These are phyloP conservation scores for Saccharomycopsis fermentans DNA, from an alignment of 805 yeast genomes.

Conservation along the genomic window DNA sequence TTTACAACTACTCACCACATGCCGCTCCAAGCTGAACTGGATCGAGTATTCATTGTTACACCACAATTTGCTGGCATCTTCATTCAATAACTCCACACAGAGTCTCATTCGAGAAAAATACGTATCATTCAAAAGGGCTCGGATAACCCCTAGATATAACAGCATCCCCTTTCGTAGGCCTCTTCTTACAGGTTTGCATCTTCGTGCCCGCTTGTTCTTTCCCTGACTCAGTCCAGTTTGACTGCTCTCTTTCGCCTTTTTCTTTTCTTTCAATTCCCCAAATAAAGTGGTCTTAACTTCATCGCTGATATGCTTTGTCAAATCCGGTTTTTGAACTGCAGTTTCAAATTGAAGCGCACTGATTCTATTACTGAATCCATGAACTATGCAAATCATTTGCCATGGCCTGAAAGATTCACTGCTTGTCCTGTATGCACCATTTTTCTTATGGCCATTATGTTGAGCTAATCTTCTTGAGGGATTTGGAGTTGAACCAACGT, in stretches of 20 bases:
- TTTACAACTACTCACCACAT: background rate
- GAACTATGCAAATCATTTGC: constrained; percentile 52
- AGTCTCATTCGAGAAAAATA: constrained; percentile 39
- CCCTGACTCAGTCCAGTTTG: background rate
- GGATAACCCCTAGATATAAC: constrained; percentile 38
- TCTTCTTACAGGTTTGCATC: constrained; percentile 23
- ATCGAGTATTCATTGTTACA: constrained; percentile 24
- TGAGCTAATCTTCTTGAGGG: constrained; percentile 61
- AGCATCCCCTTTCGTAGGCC: constrained; percentile 31
- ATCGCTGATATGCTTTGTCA: constrained; percentile 46
- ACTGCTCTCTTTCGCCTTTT: constrained; percentile 20
- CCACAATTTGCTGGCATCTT: constrained; percentile 28
- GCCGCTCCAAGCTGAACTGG: constrained; percentile 10
- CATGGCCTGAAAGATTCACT: constrained; percentile 56
- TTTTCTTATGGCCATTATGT: constrained; percentile 62
- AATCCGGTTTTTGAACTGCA: constrained; percentile 70
- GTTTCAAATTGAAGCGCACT: constrained; percentile 75
- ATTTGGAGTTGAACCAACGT: constrained; percentile 77
- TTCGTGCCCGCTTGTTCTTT: constrained; percentile 6
- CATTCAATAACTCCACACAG: constrained; percentile 35
- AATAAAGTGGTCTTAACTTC: constrained; percentile 17
- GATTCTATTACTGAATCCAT: constrained; percentile 63
- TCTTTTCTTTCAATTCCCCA: constrained; percentile 24
- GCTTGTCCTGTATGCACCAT: constrained; percentile 66
- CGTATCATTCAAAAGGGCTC: constrained; percentile 32